A percentile compares a stretch with the other conserved stretches of the same genome.
Conservation (phyloP, 192 early-diverging fungal species). For the Coemansia reversa region DNA sequence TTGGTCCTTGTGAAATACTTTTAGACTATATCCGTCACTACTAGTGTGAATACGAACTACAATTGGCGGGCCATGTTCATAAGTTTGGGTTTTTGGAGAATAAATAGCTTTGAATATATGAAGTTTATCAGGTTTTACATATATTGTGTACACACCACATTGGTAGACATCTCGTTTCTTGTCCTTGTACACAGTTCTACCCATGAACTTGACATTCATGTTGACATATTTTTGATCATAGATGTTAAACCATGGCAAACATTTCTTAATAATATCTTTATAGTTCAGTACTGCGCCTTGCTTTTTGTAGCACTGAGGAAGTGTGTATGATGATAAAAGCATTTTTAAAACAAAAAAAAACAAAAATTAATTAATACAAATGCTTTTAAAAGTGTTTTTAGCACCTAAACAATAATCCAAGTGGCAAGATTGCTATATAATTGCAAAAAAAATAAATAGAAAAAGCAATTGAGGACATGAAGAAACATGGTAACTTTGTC, state of each 20-base stretch:
- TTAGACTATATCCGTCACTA: conserved; percentile 3
- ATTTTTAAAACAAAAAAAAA: not conserved
- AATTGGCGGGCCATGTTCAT: conserved; percentile 1
- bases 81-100: not conserved
- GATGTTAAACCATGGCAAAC: conserved; percentile 9
- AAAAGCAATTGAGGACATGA: not conserved
- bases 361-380: not conserved
- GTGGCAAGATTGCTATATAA: not conserved
- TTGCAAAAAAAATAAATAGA: not conserved
- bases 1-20: conserved; percentile 4
- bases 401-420: not conserved
- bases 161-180: conserved; percentile 3
- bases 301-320: not conserved
- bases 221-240: not conserved
- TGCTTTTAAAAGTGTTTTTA: not conserved
- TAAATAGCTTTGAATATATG: not conserved
- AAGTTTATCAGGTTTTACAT: conserved; percentile 9
- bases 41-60: not conserved
- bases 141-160: conserved; percentile 11
- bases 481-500: not conserved
- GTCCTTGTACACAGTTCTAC: conserved; percentile 4
- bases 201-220: not conserved
- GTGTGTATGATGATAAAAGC: conserved; percentile 13
- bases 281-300: not conserved
- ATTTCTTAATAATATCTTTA: conserved; percentile 3